A percentile compares a stretch with the other conserved stretches of the same genome.
Conservation (phyloP, 1,284 basidiomycete genomes). For the Wolfiporia cocos region DNA sequence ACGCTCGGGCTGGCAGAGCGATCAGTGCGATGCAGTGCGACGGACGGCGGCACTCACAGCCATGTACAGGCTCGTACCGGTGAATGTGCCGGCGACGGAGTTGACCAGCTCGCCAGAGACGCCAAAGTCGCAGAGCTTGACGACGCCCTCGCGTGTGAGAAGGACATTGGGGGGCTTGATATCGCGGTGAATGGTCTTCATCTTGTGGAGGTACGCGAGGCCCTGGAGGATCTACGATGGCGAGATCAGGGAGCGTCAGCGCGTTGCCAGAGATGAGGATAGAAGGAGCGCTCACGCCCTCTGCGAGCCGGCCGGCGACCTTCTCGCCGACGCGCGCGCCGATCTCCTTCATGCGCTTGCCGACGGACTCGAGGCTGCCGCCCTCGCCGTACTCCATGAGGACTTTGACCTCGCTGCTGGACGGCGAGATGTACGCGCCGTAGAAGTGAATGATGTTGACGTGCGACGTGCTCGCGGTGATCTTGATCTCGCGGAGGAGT, state of each 20-base stretch:
- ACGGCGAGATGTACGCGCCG: constrained; percentile 93
- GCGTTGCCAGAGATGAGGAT: constrained; percentile 5
- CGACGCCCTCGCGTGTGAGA: constrained; percentile 78
- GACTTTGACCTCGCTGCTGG: constrained; percentile 91
- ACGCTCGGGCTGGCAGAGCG: constrained; percentile 72
- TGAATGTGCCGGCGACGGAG: constrained; percentile 91
- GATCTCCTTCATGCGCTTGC: constrained; percentile 79
- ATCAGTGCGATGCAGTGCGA: constrained; percentile 13
- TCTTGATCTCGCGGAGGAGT: constrained; percentile 87
- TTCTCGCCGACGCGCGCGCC: constrained; percentile 86
- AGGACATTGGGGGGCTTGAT: constrained; percentile 98
- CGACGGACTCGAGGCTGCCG: constrained; percentile 80
- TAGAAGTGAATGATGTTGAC: constrained; percentile 90
- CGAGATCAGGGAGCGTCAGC: constrained; percentile 1
- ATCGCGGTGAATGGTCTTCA: constrained; percentile 93
- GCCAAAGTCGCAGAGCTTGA: constrained; percentile 95
- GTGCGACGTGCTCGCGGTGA: constrained; percentile 83
- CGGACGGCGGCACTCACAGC: constrained; percentile 57
- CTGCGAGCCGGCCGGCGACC: constrained; percentile 87
- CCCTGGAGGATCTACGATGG: constrained; percentile 77
- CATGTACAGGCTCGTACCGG: constrained; percentile 97
- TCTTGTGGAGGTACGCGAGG: constrained; percentile 86
- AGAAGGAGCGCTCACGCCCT: constrained; percentile 53
- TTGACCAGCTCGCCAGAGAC: constrained; percentile 94
- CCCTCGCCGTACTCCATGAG: constrained; percentile 96